Conservation (phyloP, 208 protist species). For the Trypanosoma brucei region DNA sequence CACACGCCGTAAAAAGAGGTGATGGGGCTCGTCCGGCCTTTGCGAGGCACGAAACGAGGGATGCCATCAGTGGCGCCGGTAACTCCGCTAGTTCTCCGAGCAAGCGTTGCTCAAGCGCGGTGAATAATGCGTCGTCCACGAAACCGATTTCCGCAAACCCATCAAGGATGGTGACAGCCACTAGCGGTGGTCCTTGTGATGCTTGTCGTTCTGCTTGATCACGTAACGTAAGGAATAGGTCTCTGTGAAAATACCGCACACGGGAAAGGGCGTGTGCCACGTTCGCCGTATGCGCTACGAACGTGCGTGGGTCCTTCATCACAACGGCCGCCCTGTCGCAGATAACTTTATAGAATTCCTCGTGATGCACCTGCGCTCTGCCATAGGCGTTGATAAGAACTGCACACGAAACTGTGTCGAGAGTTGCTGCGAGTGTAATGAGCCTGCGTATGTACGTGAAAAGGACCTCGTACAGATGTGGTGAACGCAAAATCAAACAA, state of each 20-base stretch:
- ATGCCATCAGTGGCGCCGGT: slow-evolving; percentile 62
- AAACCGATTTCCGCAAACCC: slow-evolving; percentile 72
- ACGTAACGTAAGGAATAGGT: slow-evolving; percentile 69
- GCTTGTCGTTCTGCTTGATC: slow-evolving; percentile 61
- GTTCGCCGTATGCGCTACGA: slow-evolving; percentile 82
- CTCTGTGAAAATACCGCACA: slow-evolving; percentile 56
- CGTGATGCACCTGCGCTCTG: slow-evolving; percentile 74
- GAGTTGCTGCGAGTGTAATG: slow-evolving; percentile 29
- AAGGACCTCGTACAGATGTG: slow-evolving; percentile 71
- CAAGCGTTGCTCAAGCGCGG: slow-evolving; percentile 60
- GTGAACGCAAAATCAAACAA: slow-evolving; percentile 69
- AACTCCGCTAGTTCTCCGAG: slow-evolving; percentile 49
- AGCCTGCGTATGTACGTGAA: slow-evolving; percentile 71
- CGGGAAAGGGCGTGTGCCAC: slow-evolving; percentile 78
- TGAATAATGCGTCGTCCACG: slow-evolving; percentile 74
- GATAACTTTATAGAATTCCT: slow-evolving; percentile 62
- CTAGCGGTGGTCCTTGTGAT: slow-evolving; percentile 42
- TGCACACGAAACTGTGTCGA: slow-evolving; percentile 73
- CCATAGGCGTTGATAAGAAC: slow-evolving; percentile 88
- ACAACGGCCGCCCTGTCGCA: slow-evolving; percentile 49
- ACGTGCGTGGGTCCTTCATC: slow-evolving; percentile 61
- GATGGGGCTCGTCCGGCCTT: slow-evolving; percentile 45
- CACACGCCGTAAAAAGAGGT: slow-evolving; percentile 35
- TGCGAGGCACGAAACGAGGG: slow-evolving; percentile 55
- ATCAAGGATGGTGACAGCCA: slow-evolving; percentile 78